phyloP scores from a whole-genome alignment of 2,329 filamentous ascomycete species.

The Cordyceps cateniannulata region DNA sequence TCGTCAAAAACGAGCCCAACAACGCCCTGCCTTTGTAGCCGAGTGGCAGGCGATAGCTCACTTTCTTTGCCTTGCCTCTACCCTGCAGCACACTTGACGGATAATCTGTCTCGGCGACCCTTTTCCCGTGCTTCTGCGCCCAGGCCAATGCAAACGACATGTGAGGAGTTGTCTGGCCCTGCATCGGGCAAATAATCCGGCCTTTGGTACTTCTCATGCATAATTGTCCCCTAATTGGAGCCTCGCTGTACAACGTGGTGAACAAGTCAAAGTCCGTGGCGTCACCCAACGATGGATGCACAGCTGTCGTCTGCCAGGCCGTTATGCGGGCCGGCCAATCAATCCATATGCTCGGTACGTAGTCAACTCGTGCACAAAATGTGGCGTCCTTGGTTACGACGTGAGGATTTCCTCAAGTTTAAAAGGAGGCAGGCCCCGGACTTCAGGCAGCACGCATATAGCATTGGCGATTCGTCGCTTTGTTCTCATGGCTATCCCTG shows the following conservation, averaged over 20 bases:
- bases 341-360: not conserved
- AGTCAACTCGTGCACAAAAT: not conserved
- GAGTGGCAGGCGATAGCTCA: constrained; percentile 7
- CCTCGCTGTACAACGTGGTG: not conserved
- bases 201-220: not conserved
- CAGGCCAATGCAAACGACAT: not conserved
- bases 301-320: not conserved
- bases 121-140: not conserved
- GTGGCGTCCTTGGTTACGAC: not conserved
- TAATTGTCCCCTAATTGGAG: not conserved
- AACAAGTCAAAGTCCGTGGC: not conserved
- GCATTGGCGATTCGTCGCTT: not conserved
- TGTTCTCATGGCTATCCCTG: not conserved
- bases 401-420: not conserved
- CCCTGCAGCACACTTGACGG: constrained; percentile 8
- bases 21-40: not conserved
- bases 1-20: constrained; percentile 1
- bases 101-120: not conserved
- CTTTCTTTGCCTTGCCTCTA: constrained; percentile 7
- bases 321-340: not conserved
- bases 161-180: not conserved
- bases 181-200: not conserved
- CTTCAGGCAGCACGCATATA: not conserved
- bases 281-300: not conserved
- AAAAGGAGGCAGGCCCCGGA: not conserved